Percentiles rank a stretch among this genome's conserved stretches.
Evolutionary conservation across 495 filamentous ascomycete genomes (phyloP).

Genomic region (Daldinia decipiens): DNA sequence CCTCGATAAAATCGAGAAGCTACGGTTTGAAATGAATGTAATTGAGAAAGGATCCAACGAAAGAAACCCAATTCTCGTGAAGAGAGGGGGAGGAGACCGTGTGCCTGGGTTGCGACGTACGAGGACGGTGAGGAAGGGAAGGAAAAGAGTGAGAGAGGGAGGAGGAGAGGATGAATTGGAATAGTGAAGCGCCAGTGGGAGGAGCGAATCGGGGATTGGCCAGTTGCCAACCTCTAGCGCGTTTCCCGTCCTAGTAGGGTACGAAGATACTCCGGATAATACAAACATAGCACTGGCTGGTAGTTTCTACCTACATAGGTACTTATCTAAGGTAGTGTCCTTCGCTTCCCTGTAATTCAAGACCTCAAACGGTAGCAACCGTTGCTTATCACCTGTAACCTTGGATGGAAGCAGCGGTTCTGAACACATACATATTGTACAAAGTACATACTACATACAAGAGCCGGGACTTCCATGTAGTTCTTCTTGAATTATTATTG

Average conservation of each 20-base stretch:
- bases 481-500: slow-evolving; percentile 29
- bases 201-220: slow-evolving; percentile 14
- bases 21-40: slow-evolving; percentile 45
- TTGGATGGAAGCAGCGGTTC: slow-evolving; percentile 5
- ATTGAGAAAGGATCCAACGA: slow-evolving; percentile 47
- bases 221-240: slow-evolving; percentile 8
- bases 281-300: neutral
- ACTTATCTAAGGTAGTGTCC: neutral
- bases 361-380: slow-evolving; percentile 8
- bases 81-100: slow-evolving; percentile 40
- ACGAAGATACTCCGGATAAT: slow-evolving; percentile 25
- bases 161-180: slow-evolving; percentile 32
- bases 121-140: slow-evolving; percentile 42
- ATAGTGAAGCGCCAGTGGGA: slow-evolving; percentile 10
- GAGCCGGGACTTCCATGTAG: neutral
- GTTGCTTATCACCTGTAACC: slow-evolving; percentile 6
- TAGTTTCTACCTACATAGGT: neutral
- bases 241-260: slow-evolving; percentile 10
- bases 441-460: neutral
- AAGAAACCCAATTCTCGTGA: slow-evolving; percentile 43
- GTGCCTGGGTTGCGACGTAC: slow-evolving; percentile 49
- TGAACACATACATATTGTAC: neutral
- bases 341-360: slow-evolving; percentile 13
- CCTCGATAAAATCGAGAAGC: slow-evolving; percentile 38
- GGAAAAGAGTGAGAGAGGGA: slow-evolving; percentile 41